Conservation (phyloP, 2,329 filamentous ascomycete species). For the Ceratocystis papillata region DNA sequence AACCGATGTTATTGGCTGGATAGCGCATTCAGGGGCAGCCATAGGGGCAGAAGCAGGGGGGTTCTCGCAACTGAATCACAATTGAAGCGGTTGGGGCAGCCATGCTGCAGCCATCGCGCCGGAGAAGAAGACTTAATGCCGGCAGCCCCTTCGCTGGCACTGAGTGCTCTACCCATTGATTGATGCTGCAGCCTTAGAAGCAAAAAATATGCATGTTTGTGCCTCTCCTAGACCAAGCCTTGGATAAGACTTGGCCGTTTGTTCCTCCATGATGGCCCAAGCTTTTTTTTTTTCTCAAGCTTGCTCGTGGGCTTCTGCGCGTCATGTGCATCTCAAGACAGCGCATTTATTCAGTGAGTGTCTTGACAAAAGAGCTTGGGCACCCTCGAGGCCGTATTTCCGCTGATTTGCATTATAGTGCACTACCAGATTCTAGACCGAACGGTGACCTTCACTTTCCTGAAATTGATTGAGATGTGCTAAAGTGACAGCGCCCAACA, state of each 20-base stretch:
- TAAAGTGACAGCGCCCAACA: not conserved
- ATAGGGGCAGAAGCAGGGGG: not conserved
- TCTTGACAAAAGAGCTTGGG: conserved; percentile 2
- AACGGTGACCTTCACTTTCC: not conserved
- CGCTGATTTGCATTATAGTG: not conserved
- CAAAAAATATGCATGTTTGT: not conserved
- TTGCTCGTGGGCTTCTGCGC: not conserved
- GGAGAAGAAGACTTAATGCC: not conserved
- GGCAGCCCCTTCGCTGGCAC: not conserved
- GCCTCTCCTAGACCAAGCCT: not conserved
- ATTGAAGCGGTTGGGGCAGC: not conserved
- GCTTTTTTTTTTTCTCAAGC: not conserved
- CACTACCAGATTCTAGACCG: conserved; percentile 1
- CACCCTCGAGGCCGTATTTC: not conserved
- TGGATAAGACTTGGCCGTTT: not conserved
- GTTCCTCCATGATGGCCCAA: not conserved
- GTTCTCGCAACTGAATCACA: conserved; percentile 1
- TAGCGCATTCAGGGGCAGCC: not conserved
- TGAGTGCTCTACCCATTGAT: no score
- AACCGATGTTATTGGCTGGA: not conserved
- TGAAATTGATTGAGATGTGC: conserved; percentile 3
- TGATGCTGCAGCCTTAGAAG: not conserved
- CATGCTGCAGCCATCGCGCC: not conserved
- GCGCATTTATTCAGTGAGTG: not conserved
- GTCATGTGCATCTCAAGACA: not conserved